Conservation (phyloP, 2,329 filamentous ascomycete genomes). For the Apiospora phragmitis region DNA sequence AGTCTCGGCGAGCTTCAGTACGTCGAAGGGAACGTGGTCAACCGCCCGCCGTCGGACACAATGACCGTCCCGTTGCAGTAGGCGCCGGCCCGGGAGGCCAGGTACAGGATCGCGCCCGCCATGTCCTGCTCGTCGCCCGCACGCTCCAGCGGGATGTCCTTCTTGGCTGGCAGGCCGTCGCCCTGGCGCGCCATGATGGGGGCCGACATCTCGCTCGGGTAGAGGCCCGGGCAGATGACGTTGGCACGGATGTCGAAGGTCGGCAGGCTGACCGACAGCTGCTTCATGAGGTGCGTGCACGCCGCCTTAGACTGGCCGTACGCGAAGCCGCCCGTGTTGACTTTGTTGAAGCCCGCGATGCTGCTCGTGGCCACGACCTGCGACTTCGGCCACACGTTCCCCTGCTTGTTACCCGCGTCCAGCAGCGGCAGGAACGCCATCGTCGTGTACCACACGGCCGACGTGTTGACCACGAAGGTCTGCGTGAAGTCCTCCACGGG, state of each 20-base stretch:
- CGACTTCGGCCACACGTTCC: slow-evolving; percentile 54
- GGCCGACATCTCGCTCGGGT: slow-evolving; percentile 61
- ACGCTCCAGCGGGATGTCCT: slow-evolving; percentile 56
- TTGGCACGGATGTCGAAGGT: slow-evolving; percentile 60
- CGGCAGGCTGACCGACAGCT: slow-evolving; percentile 66
- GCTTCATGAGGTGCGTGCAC: slow-evolving; percentile 70
- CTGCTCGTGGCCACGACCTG: slow-evolving; percentile 72
- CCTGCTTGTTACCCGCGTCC: slow-evolving; percentile 62
- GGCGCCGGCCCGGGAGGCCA: slow-evolving; percentile 63
- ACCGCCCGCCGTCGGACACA: slow-evolving; percentile 62
- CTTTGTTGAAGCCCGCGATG: slow-evolving; percentile 74
- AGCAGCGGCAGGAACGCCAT: slow-evolving; percentile 72
- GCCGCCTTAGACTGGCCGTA: slow-evolving; percentile 80
- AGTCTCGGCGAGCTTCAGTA: slow-evolving; percentile 38
- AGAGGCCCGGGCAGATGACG: slow-evolving; percentile 53
- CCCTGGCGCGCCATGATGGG: slow-evolving; percentile 43
- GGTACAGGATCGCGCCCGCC: slow-evolving; percentile 64
- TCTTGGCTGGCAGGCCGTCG: slow-evolving; percentile 40
- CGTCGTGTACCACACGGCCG: slow-evolving; percentile 72
- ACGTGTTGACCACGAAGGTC: slow-evolving; percentile 70
- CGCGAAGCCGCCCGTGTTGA: slow-evolving; percentile 71
- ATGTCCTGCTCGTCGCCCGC: slow-evolving; percentile 64
- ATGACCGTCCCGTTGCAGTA: slow-evolving; percentile 66
- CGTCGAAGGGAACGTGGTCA: slow-evolving; percentile 55
- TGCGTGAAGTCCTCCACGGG: slow-evolving; percentile 64